Percentiles rank a stretch among this genome's conserved stretches.
Evolutionary conservation across 2,329 filamentous ascomycete genomes (phyloP).

Genomic region (Talaromyces marneffei): DNA sequence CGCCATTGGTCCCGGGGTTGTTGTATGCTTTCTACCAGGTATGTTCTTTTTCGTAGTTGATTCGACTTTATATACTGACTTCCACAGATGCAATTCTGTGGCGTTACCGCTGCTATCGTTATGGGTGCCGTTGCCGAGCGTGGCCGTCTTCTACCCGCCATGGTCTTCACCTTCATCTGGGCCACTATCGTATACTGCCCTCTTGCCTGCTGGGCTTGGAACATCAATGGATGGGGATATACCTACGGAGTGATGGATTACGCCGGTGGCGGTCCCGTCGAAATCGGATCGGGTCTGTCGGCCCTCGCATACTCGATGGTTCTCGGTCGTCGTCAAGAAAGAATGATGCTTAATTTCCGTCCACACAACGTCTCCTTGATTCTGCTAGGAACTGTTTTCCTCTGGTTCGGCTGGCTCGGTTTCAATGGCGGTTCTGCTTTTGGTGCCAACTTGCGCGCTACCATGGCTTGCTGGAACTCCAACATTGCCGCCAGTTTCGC

Average conservation of each 20-base stretch:
- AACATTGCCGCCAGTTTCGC: constrained; percentile 90
- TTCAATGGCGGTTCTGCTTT: constrained; percentile 98
- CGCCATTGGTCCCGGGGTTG: constrained; percentile 78
- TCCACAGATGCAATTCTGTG: constrained; percentile 88
- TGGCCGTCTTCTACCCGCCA: constrained; percentile 82
- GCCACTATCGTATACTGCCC: constrained; percentile 97
- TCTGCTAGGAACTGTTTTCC: constrained; percentile 86
- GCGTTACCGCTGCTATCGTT: constrained; percentile 83
- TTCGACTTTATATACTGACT: background rate
- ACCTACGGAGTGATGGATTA: constrained; percentile 92
- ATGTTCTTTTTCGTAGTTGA: constrained; percentile 16
- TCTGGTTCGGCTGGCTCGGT: constrained; percentile 98
- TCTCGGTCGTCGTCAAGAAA: constrained; percentile 91
- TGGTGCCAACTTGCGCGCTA: constrained; percentile 86
- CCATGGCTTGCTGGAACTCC: constrained; percentile 97
- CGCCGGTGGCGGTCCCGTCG: constrained; percentile 92
- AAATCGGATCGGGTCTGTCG: constrained; percentile 89
- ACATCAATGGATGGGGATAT: constrained; percentile 86
- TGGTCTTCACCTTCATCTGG: constrained; percentile 97
- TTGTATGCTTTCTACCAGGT: constrained; percentile 93
- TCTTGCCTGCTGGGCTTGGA: constrained; percentile 95
- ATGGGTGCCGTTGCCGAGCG: constrained; percentile 91
- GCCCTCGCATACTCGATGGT: constrained; percentile 94
- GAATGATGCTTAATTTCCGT: constrained; percentile 99
- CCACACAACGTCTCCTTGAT: constrained; percentile 98